Evolutionary conservation across 1,284 basidiomycete genomes (phyloP).

Genomic region (Ceratobasidium sp.): DNA sequence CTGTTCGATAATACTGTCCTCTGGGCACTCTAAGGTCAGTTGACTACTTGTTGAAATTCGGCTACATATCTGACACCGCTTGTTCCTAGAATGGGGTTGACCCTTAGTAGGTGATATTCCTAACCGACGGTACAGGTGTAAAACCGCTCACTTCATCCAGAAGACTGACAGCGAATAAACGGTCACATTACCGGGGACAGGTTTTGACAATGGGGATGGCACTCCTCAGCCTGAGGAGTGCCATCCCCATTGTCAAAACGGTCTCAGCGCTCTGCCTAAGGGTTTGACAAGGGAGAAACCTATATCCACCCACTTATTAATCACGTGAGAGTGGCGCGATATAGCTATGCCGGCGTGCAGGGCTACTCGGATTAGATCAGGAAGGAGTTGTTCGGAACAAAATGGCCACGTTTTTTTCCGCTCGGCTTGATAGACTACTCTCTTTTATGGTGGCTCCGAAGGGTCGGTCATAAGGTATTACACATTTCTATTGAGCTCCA

Average conservation of each 20-base stretch:
- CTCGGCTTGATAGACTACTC: neutral
- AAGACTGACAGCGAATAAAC: neutral
- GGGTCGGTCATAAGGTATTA: neutral
- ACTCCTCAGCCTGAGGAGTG: no score
- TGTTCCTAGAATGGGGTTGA: neutral
- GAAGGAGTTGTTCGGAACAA: neutral
- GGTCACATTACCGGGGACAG: no score
- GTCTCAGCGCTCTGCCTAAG: neutral
- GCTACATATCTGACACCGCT: no score
- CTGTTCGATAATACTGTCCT: no score
- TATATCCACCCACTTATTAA: neutral
- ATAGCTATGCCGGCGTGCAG: neutral
- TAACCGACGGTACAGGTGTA: neutral
- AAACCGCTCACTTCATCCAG: neutral
- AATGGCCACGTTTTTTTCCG: neutral
- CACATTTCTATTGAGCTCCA: neutral
- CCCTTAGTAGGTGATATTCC: neutral
- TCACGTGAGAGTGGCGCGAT: neutral
- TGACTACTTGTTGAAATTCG: neutral
- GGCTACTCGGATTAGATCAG: neutral
- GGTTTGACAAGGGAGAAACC: neutral
- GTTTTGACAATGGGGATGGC: no score
- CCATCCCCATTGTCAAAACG: no score
- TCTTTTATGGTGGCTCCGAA: slow-evolving; percentile 4
- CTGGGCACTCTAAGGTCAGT: neutral